Percentiles rank a stretch among this genome's conserved stretches.
Conservation (phyloP, 495 filamentous ascomycete genomes). For the Penicillium dipodomyicola region DNA sequence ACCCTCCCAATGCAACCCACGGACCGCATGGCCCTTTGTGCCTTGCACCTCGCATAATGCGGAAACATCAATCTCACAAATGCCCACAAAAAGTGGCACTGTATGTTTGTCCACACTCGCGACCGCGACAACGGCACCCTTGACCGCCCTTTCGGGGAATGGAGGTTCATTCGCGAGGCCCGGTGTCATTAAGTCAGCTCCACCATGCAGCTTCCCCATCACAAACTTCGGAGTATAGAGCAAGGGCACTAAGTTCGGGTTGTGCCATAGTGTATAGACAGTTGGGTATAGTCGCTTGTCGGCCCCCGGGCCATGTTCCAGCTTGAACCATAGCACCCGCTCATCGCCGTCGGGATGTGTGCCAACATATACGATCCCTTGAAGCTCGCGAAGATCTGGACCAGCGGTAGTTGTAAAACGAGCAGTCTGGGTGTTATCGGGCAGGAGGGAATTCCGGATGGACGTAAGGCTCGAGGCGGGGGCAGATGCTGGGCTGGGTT, state of each 20-base stretch:
- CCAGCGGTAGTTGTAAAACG: constrained; percentile 69
- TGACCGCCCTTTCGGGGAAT: constrained; percentile 59
- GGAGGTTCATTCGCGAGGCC: constrained; percentile 68
- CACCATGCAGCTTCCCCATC: constrained; percentile 60
- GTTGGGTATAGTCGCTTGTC: constrained; percentile 60
- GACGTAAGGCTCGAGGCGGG: constrained; percentile 46
- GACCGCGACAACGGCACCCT: constrained; percentile 63
- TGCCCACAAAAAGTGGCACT: constrained; percentile 63
- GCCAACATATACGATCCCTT: constrained; percentile 66
- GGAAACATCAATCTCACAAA: constrained; percentile 66
- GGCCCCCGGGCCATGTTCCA: constrained; percentile 55
- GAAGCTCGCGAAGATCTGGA: constrained; percentile 60
- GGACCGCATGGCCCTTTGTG: constrained; percentile 65
- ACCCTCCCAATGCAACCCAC: constrained; percentile 68
- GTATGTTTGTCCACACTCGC: constrained; percentile 59
- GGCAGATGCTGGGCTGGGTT: constrained; percentile 27
- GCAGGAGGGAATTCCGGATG: constrained; percentile 61
- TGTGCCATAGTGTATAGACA: constrained; percentile 68
- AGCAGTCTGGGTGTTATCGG: constrained; percentile 61
- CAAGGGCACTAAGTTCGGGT: constrained; percentile 59
- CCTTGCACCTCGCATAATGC: constrained; percentile 58
- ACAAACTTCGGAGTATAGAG: constrained; percentile 63
- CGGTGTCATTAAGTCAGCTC: constrained; percentile 74
- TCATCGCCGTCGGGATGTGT: constrained; percentile 55
- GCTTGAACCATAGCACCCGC: constrained; percentile 67